Conservation (phyloP, 2,329 filamentous ascomycete species). For the Aspergillus fructus region DNA sequence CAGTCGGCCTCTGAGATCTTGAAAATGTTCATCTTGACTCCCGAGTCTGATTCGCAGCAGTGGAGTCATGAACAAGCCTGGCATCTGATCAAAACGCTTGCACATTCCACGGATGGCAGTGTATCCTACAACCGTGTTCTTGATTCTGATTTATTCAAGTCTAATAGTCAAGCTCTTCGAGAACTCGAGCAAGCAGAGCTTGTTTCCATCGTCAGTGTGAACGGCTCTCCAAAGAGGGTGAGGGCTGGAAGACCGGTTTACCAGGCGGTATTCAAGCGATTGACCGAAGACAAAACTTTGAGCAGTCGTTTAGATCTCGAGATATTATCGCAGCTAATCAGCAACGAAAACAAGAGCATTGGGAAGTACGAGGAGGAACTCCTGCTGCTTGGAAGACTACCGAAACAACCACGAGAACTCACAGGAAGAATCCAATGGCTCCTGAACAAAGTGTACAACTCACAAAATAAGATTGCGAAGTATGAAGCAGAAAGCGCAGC, state of each 20-base stretch:
- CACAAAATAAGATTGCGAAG: conserved; percentile 70
- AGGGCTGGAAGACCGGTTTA: conserved; percentile 84
- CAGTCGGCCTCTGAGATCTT: conserved; percentile 87
- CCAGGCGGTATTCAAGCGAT: conserved; percentile 72
- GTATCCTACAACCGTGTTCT: conserved; percentile 85
- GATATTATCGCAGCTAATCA: conserved; percentile 66
- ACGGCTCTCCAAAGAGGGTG: conserved; percentile 76
- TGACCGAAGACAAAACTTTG: conserved; percentile 71
- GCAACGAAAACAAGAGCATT: conserved; percentile 71
- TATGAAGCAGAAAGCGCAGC: conserved; percentile 70
- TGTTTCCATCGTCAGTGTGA: conserved; percentile 69
- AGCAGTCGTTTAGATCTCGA: conserved; percentile 71
- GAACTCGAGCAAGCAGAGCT: conserved; percentile 82
- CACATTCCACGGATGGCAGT: conserved; percentile 55
- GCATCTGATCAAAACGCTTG: conserved; percentile 78
- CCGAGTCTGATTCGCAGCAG: conserved; percentile 57
- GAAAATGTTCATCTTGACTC: conserved; percentile 79
- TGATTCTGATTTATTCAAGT: conserved; percentile 71
- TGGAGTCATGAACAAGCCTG: conserved; percentile 89
- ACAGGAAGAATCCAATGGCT: conserved; percentile 68
- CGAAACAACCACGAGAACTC: conserved; percentile 68
- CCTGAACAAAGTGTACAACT: conserved; percentile 68
- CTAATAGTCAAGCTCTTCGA: conserved; percentile 71
- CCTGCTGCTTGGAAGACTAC: conserved; percentile 66
- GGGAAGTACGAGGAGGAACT: conserved; percentile 79